Evolutionary conservation across 176 grass and related monocot species (phyloP).

Genomic region (Saccharum spontaneum): DNA sequence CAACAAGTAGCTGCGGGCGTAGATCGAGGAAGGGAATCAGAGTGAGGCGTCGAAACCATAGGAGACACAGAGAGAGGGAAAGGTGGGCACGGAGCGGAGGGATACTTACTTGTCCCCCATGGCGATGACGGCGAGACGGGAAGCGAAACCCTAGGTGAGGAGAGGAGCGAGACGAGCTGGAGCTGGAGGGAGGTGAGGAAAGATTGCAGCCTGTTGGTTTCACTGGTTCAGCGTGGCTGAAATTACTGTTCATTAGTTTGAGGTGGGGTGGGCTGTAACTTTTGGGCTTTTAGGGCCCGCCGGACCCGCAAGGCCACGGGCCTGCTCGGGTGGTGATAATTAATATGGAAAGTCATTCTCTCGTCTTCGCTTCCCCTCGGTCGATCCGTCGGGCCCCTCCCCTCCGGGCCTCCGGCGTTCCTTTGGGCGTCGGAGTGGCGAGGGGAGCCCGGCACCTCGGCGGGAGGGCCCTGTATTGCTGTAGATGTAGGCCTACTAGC

Average conservation of each 20-base stretch:
- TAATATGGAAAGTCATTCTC: too few relatives aligned
- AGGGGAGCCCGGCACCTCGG: too few relatives aligned
- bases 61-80: background rate
- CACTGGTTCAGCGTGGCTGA: too few relatives aligned
- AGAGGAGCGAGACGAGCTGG: background rate
- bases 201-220: too few relatives aligned
- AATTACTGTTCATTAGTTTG: too few relatives aligned
- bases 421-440: too few relatives aligned
- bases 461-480: too few relatives aligned
- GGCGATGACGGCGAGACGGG: background rate
- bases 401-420: too few relatives aligned
- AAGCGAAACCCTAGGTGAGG: conserved; percentile 38
- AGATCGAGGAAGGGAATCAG: background rate
- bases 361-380: too few relatives aligned
- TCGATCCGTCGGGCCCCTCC: too few relatives aligned
- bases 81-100: background rate
- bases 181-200: background rate
- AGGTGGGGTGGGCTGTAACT: background rate
- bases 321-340: too few relatives aligned
- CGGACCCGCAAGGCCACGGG: background rate
- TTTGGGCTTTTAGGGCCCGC: background rate
- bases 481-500: too few relatives aligned
- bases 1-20: conserved; percentile 44
- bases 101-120: conserved; percentile 42
- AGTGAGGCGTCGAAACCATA: conserved; percentile 10